Conservation (phyloP, 2,329 filamentous ascomycete species). For the Cytospora schulzeri region DNA sequence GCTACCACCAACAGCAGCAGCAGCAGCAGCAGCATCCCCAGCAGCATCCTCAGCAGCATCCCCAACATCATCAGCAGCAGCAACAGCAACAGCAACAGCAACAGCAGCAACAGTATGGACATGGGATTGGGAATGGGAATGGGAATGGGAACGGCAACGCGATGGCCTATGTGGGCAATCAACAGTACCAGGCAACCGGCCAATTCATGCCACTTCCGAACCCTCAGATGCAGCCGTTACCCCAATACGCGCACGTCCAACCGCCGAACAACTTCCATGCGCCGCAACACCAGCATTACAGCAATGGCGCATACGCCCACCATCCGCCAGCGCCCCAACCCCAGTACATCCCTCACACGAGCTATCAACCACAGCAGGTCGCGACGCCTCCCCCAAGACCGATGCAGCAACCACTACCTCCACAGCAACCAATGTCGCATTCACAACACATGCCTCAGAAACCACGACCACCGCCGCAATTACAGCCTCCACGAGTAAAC, state of each 20-base stretch:
- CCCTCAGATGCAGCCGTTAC: conserved; percentile 32
- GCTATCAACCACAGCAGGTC: conserved; percentile 41
- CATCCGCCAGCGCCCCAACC: conserved; percentile 14
- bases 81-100: conserved; percentile 29
- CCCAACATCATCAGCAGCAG: conserved; percentile 30
- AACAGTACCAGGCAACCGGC: conserved; percentile 32
- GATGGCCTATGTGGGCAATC: conserved; percentile 27
- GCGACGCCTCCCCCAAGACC: conserved; percentile 27
- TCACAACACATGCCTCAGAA: conserved; percentile 28
- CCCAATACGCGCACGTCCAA: conserved; percentile 31
- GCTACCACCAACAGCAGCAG: conserved; percentile 29
- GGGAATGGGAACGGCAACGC: conserved; percentile 23
- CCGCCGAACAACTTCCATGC: conserved; percentile 33
- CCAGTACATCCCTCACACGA: conserved; percentile 33
- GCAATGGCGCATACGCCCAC: conserved; percentile 33
- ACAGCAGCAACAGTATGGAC: conserved; percentile 31
- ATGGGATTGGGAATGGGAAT: conserved; percentile 14
- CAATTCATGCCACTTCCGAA: conserved; percentile 31
- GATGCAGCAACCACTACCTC: conserved; percentile 28
- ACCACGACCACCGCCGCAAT: conserved; percentile 18
- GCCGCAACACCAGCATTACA: conserved; percentile 31
- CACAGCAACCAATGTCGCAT: conserved; percentile 36
- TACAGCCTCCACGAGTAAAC: conserved; percentile 21
- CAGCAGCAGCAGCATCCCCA: conserved; percentile 31
- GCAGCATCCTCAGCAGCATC: conserved; percentile 25